These are phyloP conservation scores for Exserohilum turcica DNA, from an alignment of 2,329 filamentous ascomycete species.

Conservation along the genomic window DNA sequence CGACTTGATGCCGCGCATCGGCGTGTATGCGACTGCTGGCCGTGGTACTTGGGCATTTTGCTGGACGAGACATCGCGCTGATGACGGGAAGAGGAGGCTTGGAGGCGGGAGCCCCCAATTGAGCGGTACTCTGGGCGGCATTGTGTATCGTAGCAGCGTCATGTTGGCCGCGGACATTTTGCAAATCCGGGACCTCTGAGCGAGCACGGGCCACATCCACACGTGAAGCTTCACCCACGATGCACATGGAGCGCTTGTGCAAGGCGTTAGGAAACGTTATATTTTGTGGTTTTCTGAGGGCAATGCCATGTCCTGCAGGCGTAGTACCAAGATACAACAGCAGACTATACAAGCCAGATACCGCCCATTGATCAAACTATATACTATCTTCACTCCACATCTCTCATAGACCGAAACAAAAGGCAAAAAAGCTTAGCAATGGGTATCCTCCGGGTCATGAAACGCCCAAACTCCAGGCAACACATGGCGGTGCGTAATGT, in stretches of 20 bases:
- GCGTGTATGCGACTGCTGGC: conserved; percentile 27
- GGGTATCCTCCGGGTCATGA: conserved; percentile 24
- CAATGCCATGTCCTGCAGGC: conserved; percentile 15
- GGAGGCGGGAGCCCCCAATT: conserved; percentile 41
- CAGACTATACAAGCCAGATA: conserved; percentile 17
- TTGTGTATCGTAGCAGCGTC: conserved; percentile 21
- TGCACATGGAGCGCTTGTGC: background rate
- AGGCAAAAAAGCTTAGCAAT: conserved; percentile 14
- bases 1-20: conserved; percentile 58
- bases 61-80: conserved; percentile 32
- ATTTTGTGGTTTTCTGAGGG: conserved; percentile 3
- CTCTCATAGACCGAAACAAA: background rate
- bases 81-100: conserved; percentile 36
- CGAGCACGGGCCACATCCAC: conserved; percentile 8
- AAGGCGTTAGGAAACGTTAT: background rate
- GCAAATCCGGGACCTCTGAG: conserved; percentile 3
- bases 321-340: conserved; percentile 9
- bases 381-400: conserved; percentile 1
- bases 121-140: conserved; percentile 44
- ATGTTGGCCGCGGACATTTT: conserved; percentile 30
- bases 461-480: conserved; percentile 20
- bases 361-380: conserved; percentile 10
- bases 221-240: conserved; percentile 12
- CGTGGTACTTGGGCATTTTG: conserved; percentile 19
- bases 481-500: conserved; percentile 14